Evolutionary conservation across 805 yeast species (phyloP), one percentile per base, ranked within the genome.

Genomic region (Ogataea siamensis): DNA sequence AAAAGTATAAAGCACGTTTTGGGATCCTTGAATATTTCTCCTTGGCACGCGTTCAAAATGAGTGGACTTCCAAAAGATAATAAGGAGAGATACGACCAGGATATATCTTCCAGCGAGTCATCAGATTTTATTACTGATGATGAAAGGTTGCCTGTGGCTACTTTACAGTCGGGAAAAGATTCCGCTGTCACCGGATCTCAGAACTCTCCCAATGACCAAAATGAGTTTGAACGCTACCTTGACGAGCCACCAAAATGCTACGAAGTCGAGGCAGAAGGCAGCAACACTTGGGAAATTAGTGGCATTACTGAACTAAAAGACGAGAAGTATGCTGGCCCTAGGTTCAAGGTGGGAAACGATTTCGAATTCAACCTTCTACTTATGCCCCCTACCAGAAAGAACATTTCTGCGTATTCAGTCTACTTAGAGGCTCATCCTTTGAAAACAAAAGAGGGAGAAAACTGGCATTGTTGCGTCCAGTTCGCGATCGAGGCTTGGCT

Each of bases 381-480:
- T 23, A 86, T 88, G 57, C 95, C 96, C 0, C 50, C 50, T 10
- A 73, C 73, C 33, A 93, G 94, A 2, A 83, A 81, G 50, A 69
- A 74, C 32, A 68, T 74, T 35, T 70, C 70, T 43, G 66, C 70
- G 40, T 60, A 87, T 6, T 87, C 96, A 0, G 60, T 87, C 17
- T 93, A 87, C 58, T 64, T 93, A 45, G 95, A 87, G 51, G 93
- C 95, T 0, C 74, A 76, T 43, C 78, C 78, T 8, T 39, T 37
- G 13, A 43, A 47, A n/a, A 43, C 46, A 24, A 49, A 52, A 5
- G 62, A 53, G 12, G 58, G 48, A 4, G 50, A 46, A 8, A 74
- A 76, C 40, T 88, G 96, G 95, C 79, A 80, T 39, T 81, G 78
- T n/a, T 88, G 97, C 63, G 95, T 93, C 2, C 95, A 88, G 53